Evolutionary conservation across 768 basidiomycete species (phyloP).

Genomic region (Pleurotus salmoneostramineus): DNA sequence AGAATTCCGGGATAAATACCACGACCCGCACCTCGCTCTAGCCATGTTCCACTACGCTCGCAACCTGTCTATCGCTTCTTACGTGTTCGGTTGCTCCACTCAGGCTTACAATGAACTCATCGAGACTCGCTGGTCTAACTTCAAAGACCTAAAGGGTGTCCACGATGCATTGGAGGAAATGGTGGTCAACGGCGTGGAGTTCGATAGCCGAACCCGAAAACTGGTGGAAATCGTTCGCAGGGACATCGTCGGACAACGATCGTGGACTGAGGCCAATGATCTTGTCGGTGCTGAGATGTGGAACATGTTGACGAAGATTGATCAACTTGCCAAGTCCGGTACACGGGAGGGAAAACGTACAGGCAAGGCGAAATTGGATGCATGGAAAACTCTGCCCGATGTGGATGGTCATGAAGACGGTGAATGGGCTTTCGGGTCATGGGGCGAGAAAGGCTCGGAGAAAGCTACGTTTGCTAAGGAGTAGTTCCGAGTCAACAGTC

Average conservation of each 20-base stretch:
- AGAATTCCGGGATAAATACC: constrained; percentile 73
- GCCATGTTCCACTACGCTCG: constrained; percentile 80
- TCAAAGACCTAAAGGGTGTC: constrained; percentile 79
- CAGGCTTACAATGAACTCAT: constrained; percentile 87
- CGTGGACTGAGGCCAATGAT: constrained; percentile 46
- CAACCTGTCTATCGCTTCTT: constrained; percentile 70
- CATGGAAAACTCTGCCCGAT: constrained; percentile 42
- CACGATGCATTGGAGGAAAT: constrained; percentile 76
- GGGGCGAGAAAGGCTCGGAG: constrained; percentile 24
- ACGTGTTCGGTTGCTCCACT: constrained; percentile 88
- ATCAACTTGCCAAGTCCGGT: constrained; percentile 25
- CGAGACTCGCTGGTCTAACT: constrained; percentile 77
- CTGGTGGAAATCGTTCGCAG: constrained; percentile 61
- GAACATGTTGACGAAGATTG: constrained; percentile 47
- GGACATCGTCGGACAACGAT: constrained; percentile 53
- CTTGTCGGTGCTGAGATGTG: constrained; percentile 48
- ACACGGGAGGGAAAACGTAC: background rate
- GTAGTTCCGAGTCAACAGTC: background rate
- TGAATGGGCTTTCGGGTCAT: constrained; percentile 46
- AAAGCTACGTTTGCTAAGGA: too few species aligned
- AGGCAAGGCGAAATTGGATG: constrained; percentile 26
- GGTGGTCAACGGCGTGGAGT: constrained; percentile 70
- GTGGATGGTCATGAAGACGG: constrained; percentile 23
- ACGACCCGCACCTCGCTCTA: constrained; percentile 77
- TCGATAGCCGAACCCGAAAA: constrained; percentile 55